Evolutionary conservation across 495 filamentous ascomycete species (phyloP).

Genomic region (Aspergillus bridgeri): DNA sequence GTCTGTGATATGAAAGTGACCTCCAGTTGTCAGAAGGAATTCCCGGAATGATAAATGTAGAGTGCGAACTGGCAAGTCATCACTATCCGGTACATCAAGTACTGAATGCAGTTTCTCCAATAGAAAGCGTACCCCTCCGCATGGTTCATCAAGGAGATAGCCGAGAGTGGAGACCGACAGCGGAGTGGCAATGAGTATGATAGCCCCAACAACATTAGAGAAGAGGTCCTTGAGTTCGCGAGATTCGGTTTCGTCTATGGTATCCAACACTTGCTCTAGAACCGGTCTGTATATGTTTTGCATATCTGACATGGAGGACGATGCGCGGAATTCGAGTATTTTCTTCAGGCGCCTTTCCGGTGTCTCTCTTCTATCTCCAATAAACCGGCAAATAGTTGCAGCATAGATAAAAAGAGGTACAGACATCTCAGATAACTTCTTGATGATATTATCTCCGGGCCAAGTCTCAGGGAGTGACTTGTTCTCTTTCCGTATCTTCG

Average conservation of each 20-base stretch:
- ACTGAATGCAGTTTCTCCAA: conserved; percentile 27
- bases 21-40: conserved; percentile 15
- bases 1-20: conserved; percentile 27
- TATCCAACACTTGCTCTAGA: conserved; percentile 22
- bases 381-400: conserved; percentile 26
- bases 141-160: conserved; percentile 9
- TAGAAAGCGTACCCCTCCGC: conserved; percentile 9
- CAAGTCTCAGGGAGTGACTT: conserved; percentile 23
- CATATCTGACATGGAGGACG: conserved; percentile 14
- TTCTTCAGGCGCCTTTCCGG: conserved; percentile 15
- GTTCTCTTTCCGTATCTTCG: conserved; percentile 15
- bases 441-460: conserved; percentile 28
- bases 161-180: conserved; percentile 14
- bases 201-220: conserved; percentile 22
- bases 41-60: conserved; percentile 27
- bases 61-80: conserved; percentile 9
- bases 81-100: conserved; percentile 24
- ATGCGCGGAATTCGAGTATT: conserved; percentile 16
- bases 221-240: conserved; percentile 23
- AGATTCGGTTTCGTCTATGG: conserved; percentile 5
- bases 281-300: conserved; percentile 30
- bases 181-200: conserved; percentile 15
- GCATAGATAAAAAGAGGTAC: conserved; percentile 32
- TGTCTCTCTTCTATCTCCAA: conserved; percentile 16
- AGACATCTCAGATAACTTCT: conserved; percentile 15